phyloP scores from a whole-genome alignment of 1,139 yeast genomes.

The Protomyces inouyei region DNA sequence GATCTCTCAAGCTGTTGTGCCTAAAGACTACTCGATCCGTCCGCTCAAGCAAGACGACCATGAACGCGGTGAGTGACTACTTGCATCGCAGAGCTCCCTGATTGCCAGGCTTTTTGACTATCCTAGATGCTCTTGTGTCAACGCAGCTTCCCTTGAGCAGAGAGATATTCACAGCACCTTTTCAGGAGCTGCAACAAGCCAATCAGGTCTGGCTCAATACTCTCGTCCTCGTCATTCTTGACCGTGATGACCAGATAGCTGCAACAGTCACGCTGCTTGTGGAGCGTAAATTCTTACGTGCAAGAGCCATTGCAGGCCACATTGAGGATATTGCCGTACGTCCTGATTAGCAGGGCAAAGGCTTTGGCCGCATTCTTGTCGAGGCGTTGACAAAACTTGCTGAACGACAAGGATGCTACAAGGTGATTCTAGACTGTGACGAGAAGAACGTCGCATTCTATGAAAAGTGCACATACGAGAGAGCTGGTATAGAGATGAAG shows the following conservation, averaged over 20 bases:
- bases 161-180: not conserved
- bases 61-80: too few species aligned
- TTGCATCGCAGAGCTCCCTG: too few species aligned
- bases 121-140: not conserved
- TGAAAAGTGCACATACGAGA: slow-evolving; percentile 59
- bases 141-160: slow-evolving; percentile 24
- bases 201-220: too few species aligned
- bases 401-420: slow-evolving; percentile 46
- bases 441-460: slow-evolving; percentile 70
- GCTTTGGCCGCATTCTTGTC: slow-evolving; percentile 51
- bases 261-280: slow-evolving; percentile 47
- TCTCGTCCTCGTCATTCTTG: too few species aligned
- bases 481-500: slow-evolving; percentile 24
- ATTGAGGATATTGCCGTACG: slow-evolving; percentile 91
- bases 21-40: too few species aligned
- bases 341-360: slow-evolving; percentile 70
- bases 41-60: too few species aligned
- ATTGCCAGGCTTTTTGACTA: too few species aligned
- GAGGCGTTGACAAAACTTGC: slow-evolving; percentile 13
- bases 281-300: slow-evolving; percentile 57
- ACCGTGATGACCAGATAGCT: slow-evolving; percentile 35
- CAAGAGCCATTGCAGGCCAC: slow-evolving; percentile 83
- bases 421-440: slow-evolving; percentile 81
- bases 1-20: too few species aligned
- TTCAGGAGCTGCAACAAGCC: not conserved